These are phyloP conservation scores for Clitoria ternatea DNA, from an alignment of 306 rosid species.

Conservation along the genomic window DNA sequence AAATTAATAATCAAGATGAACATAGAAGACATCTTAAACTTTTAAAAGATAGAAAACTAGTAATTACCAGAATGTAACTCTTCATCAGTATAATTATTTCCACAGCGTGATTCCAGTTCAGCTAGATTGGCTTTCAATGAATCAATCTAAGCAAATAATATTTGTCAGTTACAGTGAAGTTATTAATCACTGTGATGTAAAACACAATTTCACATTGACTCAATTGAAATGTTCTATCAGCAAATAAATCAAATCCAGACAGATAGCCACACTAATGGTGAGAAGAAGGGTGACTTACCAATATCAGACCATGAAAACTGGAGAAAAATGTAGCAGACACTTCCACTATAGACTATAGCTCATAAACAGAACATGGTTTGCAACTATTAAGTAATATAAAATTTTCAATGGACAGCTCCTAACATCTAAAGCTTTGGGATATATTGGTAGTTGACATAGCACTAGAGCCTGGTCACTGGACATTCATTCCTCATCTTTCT, in stretches of 20 bases:
- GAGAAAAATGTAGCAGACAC: neutral
- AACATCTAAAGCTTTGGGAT: neutral
- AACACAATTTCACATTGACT: neutral
- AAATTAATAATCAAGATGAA: conserved; percentile 9
- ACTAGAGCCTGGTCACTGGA: neutral
- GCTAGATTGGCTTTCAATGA: conserved; percentile 59
- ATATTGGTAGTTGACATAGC: neutral
- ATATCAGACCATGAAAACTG: neutral
- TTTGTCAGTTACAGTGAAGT: neutral
- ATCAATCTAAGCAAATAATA: conserved; percentile 55
- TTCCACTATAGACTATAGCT: neutral
- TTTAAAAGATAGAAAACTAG: conserved; percentile 15
- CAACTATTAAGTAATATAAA: neutral
- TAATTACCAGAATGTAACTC: conserved; percentile 53
- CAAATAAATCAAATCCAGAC: neutral
- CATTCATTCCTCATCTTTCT: neutral
- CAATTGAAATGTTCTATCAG: neutral
- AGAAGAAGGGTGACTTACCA: neutral
- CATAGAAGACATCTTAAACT: neutral
- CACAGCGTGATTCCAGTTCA: conserved; percentile 44
- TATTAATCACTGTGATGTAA: neutral
- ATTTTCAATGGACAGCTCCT: neutral
- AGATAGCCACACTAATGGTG: neutral
- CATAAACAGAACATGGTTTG: neutral
- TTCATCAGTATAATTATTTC: conserved; percentile 28